Percentiles rank a stretch among this genome's conserved stretches.
Evolutionary conservation across 179 eudicot genomes (phyloP).

Genomic region (Silene noctiflora): DNA sequence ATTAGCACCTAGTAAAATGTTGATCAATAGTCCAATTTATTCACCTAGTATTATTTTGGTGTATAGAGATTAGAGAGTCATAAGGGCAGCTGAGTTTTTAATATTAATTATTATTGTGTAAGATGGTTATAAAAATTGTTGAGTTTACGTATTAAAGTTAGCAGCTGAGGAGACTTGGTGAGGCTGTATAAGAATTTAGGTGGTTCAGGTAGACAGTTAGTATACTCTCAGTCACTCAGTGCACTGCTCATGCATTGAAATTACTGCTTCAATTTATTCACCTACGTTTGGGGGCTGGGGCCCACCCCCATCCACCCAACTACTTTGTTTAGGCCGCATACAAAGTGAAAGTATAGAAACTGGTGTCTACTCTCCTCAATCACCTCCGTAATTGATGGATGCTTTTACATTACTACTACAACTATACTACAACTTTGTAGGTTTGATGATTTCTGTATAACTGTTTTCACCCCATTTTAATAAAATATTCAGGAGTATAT

Average conservation of each 20-base stretch:
- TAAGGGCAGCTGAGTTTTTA: too few species aligned
- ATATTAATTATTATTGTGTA: neutral
- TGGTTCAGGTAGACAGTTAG: too few species aligned
- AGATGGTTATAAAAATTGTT: neutral
- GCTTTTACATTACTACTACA: neutral
- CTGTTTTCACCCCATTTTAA: too few species aligned
- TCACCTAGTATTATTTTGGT: too few species aligned
- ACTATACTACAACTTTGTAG: neutral
- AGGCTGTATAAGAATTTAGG: neutral
- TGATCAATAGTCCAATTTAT: too few species aligned
- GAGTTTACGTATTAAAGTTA: neutral
- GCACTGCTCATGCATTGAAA: neutral
- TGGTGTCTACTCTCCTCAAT: conserved; percentile 7
- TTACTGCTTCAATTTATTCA: conserved; percentile 13
- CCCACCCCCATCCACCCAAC: conserved; percentile 15
- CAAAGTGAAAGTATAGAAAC: neutral
- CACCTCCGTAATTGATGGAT: conserved; percentile 26
- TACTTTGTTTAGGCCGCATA: neutral
- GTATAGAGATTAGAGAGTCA: too few species aligned
- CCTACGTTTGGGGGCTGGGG: conserved; percentile 16
- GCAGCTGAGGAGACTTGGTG: neutral
- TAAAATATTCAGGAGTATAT: too few species aligned
- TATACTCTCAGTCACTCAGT: neutral
- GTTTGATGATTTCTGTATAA: neutral
- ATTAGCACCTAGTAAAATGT: too few species aligned